These are phyloP conservation scores for Acanthamoeba pearcei DNA, from an alignment of 208 protist species.

Conservation along the genomic window DNA sequence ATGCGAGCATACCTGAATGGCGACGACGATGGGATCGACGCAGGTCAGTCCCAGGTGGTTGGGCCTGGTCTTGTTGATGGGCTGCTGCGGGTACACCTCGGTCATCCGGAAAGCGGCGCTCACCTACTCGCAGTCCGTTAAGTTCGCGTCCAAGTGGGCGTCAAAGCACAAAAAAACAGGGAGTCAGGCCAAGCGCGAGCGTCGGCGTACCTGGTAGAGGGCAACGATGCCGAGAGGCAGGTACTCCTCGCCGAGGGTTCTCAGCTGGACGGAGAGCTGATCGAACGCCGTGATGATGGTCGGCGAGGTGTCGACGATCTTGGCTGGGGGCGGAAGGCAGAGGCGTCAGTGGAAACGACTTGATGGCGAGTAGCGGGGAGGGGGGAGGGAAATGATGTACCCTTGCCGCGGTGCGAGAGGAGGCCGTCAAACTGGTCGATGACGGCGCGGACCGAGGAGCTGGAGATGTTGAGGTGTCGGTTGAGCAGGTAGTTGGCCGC, in stretches of 20 bases:
- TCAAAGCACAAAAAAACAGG: no score
- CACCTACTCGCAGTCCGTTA: background rate
- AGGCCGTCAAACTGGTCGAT: conserved; percentile 38
- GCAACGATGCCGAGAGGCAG: conserved; percentile 8
- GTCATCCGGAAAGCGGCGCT: conserved; percentile 11
- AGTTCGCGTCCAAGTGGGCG: no score
- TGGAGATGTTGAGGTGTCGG: conserved; percentile 33
- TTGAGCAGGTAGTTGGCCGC: conserved; percentile 26
- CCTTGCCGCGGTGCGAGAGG: background rate
- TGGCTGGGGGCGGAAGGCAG: background rate
- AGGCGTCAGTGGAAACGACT: no score
- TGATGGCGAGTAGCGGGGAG: no score
- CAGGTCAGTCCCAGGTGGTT: background rate
- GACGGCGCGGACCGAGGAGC: background rate
- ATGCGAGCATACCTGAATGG: background rate
- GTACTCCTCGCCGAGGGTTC: background rate
- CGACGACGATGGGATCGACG: background rate
- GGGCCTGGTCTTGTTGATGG: conserved; percentile 23
- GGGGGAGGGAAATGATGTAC: background rate
- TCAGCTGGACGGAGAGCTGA: background rate
- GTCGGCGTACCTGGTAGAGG: background rate
- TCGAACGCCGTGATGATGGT: conserved; percentile 52
- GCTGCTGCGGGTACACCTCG: conserved; percentile 45
- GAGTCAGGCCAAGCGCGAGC: no score
- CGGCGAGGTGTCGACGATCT: conserved; percentile 48